These are phyloP conservation scores for Miamiensis avidus DNA, from an alignment of 169 alveolate genomes.

Conservation along the genomic window DNA sequence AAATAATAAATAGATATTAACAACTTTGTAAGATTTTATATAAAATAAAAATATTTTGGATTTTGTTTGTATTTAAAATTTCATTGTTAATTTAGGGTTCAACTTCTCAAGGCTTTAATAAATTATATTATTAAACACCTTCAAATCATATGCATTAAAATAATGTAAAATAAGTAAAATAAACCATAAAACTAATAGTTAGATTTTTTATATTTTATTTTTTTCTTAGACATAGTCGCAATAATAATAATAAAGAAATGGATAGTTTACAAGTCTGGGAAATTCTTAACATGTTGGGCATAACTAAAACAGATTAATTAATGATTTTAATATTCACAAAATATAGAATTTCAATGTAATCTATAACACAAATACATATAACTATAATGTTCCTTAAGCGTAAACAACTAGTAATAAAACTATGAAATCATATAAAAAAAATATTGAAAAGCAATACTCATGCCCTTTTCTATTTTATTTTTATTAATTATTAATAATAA, in stretches of 20 bases:
- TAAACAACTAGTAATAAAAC: neutral
- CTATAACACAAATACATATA: conserved; percentile 2
- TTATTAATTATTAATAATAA: too few species aligned
- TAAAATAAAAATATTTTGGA: too few species aligned
- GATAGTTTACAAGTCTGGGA: neutral
- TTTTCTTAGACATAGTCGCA: neutral
- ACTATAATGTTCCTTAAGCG: conserved; percentile 5
- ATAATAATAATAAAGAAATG: too few species aligned
- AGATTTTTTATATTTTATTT: too few species aligned
- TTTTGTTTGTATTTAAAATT: too few species aligned
- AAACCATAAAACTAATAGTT: too few species aligned
- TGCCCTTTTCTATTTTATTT: too few species aligned
- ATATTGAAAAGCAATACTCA: too few species aligned
- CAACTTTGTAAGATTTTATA: neutral
- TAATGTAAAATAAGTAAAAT: neutral
- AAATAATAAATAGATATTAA: neutral
- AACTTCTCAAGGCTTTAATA: neutral
- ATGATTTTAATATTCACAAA: conserved; percentile 19
- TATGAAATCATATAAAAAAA: too few species aligned
- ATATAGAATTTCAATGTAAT: conserved; percentile 17
- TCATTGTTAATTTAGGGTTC: neutral
- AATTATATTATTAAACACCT: neutral
- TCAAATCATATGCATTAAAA: neutral
- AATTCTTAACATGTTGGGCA: neutral
- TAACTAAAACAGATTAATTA: neutral